phyloP scores from a whole-genome alignment of 2,329 filamentous ascomycete species.

The Cladophialophora immunda region DNA sequence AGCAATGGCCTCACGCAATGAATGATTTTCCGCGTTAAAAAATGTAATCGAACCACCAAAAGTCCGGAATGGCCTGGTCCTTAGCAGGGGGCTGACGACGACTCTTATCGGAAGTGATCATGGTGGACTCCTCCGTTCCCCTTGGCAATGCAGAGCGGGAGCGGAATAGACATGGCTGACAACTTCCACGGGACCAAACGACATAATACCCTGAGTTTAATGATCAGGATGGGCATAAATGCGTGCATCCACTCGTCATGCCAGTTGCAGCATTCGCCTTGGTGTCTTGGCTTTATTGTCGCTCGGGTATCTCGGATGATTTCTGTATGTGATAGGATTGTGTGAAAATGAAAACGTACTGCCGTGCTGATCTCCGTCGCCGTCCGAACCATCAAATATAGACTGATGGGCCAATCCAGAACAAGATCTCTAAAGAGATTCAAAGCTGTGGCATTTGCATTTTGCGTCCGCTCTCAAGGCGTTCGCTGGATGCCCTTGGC shows the following conservation, averaged over 20 bases:
- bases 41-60: conserved; percentile 10
- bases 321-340: not conserved
- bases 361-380: conserved; percentile 13
- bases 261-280: not conserved
- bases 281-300: conserved; percentile 20
- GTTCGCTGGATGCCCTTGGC: not conserved
- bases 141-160: conserved; percentile 21
- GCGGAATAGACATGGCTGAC: not conserved
- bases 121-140: conserved; percentile 26
- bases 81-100: conserved; percentile 26
- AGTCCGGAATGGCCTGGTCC: not conserved
- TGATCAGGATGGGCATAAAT: not conserved
- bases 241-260: conserved; percentile 6
- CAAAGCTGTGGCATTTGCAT: not conserved
- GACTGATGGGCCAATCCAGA: not conserved
- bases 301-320: conserved; percentile 27
- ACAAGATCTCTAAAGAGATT: too few relatives aligned
- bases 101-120: conserved; percentile 27
- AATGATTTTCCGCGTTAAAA: conserved; percentile 10
- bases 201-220: conserved; percentile 3
- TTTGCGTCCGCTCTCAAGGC: not conserved
- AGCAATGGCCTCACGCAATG: not conserved
- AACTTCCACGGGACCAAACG: not conserved
- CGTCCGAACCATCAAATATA: not conserved
- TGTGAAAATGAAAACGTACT: not conserved